Evolutionary conservation across 2,329 filamentous ascomycete species (phyloP).

Genomic region (Xylariaceae sp.): DNA sequence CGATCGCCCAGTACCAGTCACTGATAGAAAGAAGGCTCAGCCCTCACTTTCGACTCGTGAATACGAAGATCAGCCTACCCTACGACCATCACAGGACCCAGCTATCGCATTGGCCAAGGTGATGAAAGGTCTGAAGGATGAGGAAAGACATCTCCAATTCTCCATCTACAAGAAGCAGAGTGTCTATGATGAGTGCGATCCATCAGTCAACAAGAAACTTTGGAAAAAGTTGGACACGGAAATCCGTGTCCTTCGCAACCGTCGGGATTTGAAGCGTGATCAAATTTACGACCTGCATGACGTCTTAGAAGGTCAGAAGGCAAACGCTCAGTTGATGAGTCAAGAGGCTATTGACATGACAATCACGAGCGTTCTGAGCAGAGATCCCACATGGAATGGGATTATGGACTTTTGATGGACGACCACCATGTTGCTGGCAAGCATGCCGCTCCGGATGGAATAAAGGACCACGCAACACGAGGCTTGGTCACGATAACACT

Average conservation of each 20-base stretch:
- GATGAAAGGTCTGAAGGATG: slow-evolving; percentile 76
- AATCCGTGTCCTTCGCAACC: slow-evolving; percentile 58
- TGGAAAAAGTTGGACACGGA: slow-evolving; percentile 57
- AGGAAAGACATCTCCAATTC: slow-evolving; percentile 70
- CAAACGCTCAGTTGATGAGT: slow-evolving; percentile 58
- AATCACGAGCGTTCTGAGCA: slow-evolving; percentile 47
- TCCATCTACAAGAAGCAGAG: slow-evolving; percentile 59
- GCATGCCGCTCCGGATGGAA: neutral
- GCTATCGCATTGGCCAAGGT: slow-evolving; percentile 73
- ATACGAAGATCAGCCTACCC: slow-evolving; percentile 53
- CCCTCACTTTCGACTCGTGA: slow-evolving; percentile 18
- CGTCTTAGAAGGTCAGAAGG: slow-evolving; percentile 75
- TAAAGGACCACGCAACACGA: neutral
- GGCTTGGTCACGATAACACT: neutral
- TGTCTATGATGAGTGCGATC: slow-evolving; percentile 63
- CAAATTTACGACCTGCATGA: slow-evolving; percentile 82
- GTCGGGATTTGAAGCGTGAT: slow-evolving; percentile 68
- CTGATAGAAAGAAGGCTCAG: slow-evolving; percentile 53
- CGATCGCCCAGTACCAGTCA: slow-evolving; percentile 62
- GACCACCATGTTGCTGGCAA: neutral
- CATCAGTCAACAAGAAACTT: slow-evolving; percentile 60
- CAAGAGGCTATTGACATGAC: slow-evolving; percentile 62
- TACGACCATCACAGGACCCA: slow-evolving; percentile 66
- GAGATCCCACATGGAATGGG: slow-evolving; percentile 33
- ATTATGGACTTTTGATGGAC: slow-evolving; percentile 25